phyloP scores from a whole-genome alignment of 2,329 filamentous ascomycete genomes.

The Xylariales sp. region DNA sequence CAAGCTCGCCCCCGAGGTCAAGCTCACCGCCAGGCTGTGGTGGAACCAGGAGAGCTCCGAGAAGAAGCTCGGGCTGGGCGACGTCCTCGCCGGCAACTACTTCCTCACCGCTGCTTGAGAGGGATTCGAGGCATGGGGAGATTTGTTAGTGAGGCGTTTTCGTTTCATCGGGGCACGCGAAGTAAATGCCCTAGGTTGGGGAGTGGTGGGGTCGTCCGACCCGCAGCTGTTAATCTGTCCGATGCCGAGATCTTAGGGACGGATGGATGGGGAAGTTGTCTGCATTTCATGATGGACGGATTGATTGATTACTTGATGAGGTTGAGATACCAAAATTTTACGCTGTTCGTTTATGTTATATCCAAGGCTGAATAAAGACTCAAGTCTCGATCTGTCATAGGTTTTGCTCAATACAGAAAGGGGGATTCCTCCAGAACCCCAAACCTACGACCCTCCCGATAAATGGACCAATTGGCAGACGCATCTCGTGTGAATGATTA shows the following conservation, averaged over 20 bases:
- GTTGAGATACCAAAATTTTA: constrained; percentile 12
- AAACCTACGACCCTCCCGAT: neutral
- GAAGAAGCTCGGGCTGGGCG: constrained; percentile 33
- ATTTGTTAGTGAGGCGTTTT: neutral
- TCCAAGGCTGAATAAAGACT: constrained; percentile 6
- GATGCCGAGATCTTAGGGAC: neutral
- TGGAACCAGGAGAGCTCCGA: constrained; percentile 25
- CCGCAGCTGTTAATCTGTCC: neutral
- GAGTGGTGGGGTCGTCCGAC: neutral
- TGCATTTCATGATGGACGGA: neutral
- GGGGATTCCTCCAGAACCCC: too few relatives aligned
- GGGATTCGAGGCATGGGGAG: neutral
- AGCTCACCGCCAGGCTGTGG: constrained; percentile 30
- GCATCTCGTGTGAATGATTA: neutral
- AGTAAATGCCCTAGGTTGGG: too few relatives aligned
- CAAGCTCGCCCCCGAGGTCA: constrained; percentile 22
- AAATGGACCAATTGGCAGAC: neutral
- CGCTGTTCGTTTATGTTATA: constrained; percentile 4
- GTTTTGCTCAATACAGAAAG: too few relatives aligned
- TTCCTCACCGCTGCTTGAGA: constrained; percentile 20
- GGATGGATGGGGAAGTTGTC: neutral
- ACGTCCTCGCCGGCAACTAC: constrained; percentile 28
- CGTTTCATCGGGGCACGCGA: neutral
- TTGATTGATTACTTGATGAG: neutral
- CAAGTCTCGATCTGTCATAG: constrained; percentile 11